Evolutionary conservation across 164 flowering plant genomes (phyloP), one percentile per base, ranked within the genome.

Genomic region (Vitis riparia): DNA sequence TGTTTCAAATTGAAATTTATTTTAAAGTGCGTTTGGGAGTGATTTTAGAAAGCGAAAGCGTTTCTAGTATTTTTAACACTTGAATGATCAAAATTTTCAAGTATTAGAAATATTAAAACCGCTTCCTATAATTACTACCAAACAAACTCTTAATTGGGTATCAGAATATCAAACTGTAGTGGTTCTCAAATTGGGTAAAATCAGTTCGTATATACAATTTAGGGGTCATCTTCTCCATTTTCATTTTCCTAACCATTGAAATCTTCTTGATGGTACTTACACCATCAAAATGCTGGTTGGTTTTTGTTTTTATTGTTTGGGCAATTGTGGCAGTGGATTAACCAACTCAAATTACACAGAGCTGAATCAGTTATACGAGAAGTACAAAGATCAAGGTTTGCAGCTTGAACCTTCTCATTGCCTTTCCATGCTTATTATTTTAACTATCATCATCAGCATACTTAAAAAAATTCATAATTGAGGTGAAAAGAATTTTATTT

Each of bases 331-430:
- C 84, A 85, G 89, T 79, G 91, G 87, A 12, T 60, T 88, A 82
- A 88, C 92, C 61, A 79, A 83, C 67, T 83, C 88, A 23, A 87
- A 89, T 68, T 89, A 87, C 77, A 71, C 75, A 0, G 91, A 89
- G 79, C 68, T 89, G 73, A 83, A 73, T 63, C 75, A 81, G 58
- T 37, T 89, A 8, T 81, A 89, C 65, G 73, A 82, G 65, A 82
- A 76, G 73, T 87, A 86, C 81, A 89, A 83, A 67, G 79, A 82
- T 62, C 78, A 85, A 82, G 93, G 93, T 89, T 47, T 48, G 75
- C 11, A 16, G 19, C n/a, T 30, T 62, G 8, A 59, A 30, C 15
- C 23, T 56, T 15, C 27, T 19, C 5, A 6, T 17, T 68, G 6
- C 8, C 9, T 16, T 19, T 9, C 65, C 3, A 14, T 61, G 55